phyloP scores from a whole-genome alignment of 768 basidiomycete species.

The Ephemerocybe angulata region DNA sequence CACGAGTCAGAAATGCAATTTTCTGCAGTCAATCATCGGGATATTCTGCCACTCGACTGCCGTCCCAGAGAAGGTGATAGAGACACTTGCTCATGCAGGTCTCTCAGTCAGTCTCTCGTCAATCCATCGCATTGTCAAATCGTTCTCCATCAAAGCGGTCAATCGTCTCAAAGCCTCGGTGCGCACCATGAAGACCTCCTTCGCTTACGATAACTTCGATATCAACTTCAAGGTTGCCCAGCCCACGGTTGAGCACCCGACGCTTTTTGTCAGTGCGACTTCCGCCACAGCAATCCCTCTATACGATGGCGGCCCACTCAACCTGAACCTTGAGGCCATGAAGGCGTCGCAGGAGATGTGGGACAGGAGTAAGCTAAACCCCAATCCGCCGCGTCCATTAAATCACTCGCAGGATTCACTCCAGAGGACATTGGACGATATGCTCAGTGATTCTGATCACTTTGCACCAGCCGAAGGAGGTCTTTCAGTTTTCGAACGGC shows the following conservation, averaged over 20 bases:
- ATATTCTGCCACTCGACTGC: conserved; percentile 26
- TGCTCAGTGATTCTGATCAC: no score
- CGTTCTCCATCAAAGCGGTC: conserved; percentile 14
- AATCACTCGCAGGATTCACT: no score
- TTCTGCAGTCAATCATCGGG: conserved; percentile 22
- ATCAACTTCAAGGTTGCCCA: conserved; percentile 17
- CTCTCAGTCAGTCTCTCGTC: conserved; percentile 18
- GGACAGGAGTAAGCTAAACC: not conserved
- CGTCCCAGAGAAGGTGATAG: conserved; percentile 23
- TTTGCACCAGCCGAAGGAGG: no score
- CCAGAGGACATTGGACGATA: no score
- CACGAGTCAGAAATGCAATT: conserved; percentile 21
- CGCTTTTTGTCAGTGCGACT: conserved; percentile 22
- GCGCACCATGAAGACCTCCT: conserved; percentile 10
- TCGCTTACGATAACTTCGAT: conserved; percentile 26
- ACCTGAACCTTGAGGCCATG: no score
- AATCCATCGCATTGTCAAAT: conserved; percentile 13
- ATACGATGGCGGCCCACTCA: conserved; percentile 16
- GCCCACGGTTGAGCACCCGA: conserved; percentile 16
- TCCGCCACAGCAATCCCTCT: conserved; percentile 21
- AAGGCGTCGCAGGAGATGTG: conserved; percentile 19
- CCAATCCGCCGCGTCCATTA: no score
- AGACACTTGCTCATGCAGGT: conserved; percentile 23
- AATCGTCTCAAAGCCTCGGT: conserved; percentile 6
- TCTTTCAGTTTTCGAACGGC: not conserved